Conservation (phyloP, 202 grass and related monocot species). For the Saccharum hybrid region DNA sequence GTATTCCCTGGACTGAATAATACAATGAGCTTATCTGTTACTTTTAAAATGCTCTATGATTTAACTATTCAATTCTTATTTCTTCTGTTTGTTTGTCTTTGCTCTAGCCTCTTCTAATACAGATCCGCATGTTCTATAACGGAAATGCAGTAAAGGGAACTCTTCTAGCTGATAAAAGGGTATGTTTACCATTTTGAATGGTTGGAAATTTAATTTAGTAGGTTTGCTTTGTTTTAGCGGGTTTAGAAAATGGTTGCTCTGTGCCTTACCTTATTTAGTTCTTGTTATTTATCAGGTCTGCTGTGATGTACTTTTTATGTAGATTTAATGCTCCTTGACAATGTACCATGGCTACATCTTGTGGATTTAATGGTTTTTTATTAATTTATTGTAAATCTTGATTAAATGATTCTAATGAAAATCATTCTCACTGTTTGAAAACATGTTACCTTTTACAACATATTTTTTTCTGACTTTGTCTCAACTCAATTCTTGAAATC, state of each 20-base stretch:
- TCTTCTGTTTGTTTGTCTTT: conserved; percentile 3
- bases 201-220: background rate
- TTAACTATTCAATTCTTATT: conserved; percentile 33
- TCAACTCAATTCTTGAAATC: background rate
- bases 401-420: background rate
- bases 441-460: background rate
- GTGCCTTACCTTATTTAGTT: conserved; percentile 2
- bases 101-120: conserved; percentile 75
- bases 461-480: background rate
- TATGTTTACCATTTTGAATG: conserved; percentile 17
- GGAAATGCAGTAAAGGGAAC: conserved; percentile 77
- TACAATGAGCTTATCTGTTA: background rate
- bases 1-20: conserved; percentile 10
- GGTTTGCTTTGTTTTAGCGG: background rate
- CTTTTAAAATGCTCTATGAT: background rate
- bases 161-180: conserved; percentile 59
- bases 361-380: no score
- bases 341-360: background rate
- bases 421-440: background rate
- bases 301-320: background rate
- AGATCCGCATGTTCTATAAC: conserved; percentile 72
- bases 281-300: background rate
- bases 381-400: background rate
- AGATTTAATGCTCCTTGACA: background rate
- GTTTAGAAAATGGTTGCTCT: background rate